These are phyloP conservation scores for Calonectria leucothoes DNA, from an alignment of 2,329 filamentous ascomycete genomes.

Conservation along the genomic window DNA sequence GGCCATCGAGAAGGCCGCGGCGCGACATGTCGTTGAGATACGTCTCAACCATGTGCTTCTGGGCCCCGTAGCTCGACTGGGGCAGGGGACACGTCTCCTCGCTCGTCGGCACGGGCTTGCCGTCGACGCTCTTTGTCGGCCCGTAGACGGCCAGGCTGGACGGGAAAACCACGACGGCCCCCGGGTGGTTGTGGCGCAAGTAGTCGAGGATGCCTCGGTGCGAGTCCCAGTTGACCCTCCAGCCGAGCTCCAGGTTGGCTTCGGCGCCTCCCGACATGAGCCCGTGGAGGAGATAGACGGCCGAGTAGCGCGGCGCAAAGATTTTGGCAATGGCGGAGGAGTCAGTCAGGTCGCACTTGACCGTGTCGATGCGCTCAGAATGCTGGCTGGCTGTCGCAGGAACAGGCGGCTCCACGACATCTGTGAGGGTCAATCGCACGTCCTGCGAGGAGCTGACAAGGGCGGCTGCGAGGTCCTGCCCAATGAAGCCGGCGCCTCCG, in stretches of 20 bases:
- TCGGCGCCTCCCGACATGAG: constrained; percentile 73
- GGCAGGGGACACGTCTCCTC: constrained; percentile 50
- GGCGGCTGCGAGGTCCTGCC: constrained; percentile 67
- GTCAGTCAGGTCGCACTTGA: constrained; percentile 51
- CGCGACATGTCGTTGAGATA: constrained; percentile 51
- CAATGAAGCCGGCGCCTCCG: constrained; percentile 71
- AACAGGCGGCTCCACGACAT: constrained; percentile 63
- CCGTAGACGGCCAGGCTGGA: constrained; percentile 71
- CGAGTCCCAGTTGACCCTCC: constrained; percentile 68
- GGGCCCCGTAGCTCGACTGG: constrained; percentile 70
- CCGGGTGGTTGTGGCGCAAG: constrained; percentile 56
- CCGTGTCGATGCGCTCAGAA: constrained; percentile 35
- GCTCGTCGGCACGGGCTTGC: neutral
- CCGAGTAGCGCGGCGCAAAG: constrained; percentile 49
- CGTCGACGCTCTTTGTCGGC: neutral
- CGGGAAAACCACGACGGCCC: constrained; percentile 66
- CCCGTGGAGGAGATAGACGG: constrained; percentile 70
- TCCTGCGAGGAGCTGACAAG: constrained; percentile 54
- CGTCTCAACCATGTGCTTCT: constrained; percentile 70
- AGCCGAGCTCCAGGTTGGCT: constrained; percentile 65
- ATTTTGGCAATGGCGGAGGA: constrained; percentile 38
- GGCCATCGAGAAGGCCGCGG: constrained; percentile 67
- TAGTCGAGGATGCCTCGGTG: constrained; percentile 64
- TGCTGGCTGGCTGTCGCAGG: constrained; percentile 49
- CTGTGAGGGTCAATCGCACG: constrained; percentile 63